Evolutionary conservation across 805 yeast species (phyloP).

Genomic region (Kuraishia borneana): DNA sequence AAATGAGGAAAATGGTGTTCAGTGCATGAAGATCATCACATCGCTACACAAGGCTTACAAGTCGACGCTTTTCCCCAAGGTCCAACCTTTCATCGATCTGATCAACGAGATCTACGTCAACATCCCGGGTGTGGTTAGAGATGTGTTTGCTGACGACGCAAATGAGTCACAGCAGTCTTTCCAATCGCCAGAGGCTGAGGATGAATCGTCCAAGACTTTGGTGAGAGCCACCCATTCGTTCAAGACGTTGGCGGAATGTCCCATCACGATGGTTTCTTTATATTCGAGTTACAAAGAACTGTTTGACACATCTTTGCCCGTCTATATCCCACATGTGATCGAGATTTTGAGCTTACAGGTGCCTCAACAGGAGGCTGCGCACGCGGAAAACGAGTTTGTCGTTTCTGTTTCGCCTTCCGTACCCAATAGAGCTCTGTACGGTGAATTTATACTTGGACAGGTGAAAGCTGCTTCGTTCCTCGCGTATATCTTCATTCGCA

Average conservation of each 20-base stretch:
- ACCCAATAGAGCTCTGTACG: constrained; percentile 65
- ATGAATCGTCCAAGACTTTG: constrained; percentile 35
- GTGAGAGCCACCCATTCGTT: constrained; percentile 70
- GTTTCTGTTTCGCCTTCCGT: constrained; percentile 70
- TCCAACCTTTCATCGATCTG: constrained; percentile 66
- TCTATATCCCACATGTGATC: constrained; percentile 74
- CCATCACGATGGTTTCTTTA: constrained; percentile 89
- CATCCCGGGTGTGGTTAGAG: constrained; percentile 64
- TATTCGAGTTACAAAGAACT: constrained; percentile 78
- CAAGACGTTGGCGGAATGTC: constrained; percentile 91
- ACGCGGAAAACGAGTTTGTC: constrained; percentile 44
- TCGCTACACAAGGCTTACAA: constrained; percentile 80
- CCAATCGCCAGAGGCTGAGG: constrained; percentile 20
- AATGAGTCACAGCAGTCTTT: not conserved
- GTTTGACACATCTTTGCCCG: constrained; percentile 59
- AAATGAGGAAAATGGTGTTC: constrained; percentile 91
- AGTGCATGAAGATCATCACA: constrained; percentile 81
- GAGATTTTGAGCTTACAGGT: constrained; percentile 69
- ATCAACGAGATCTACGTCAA: constrained; percentile 71
- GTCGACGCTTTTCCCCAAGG: constrained; percentile 51
- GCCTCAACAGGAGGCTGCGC: constrained; percentile 64
- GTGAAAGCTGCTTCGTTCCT: constrained; percentile 93
- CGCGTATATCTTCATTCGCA: constrained; percentile 84
- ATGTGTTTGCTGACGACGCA: constrained; percentile 39
- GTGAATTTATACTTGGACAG: constrained; percentile 86